Evolutionary conservation across 176 grass and related monocot species (phyloP), one percentile per base, ranked within the genome.

Genomic region (Hsuehochloa calcarea): DNA sequence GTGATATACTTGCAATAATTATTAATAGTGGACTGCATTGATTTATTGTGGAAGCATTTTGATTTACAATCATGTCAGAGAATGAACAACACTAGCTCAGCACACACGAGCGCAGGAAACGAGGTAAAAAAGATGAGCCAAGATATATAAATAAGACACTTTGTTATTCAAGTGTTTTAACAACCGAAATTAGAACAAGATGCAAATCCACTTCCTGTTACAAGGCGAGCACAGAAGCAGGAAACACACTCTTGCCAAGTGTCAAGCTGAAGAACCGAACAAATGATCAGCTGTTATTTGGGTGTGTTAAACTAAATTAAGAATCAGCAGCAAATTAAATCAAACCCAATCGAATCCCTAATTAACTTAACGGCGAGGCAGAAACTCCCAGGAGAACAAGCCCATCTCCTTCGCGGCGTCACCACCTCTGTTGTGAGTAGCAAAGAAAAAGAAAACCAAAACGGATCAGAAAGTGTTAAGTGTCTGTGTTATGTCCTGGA

Each of bases 401-500:
- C 79, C 47, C 73, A 92, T 97, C 94, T 97, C 94, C 92, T 90
- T 90, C 22, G 25, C 50, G 37, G 80, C 72, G 34, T 80, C 74
- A 19, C 60, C 84, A 52, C 58, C 88, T 72, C n/a, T 75, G 78
- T 50, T 79, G 84, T 90, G 84, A 87, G 84, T 68, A 76, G 62
- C 69, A 80, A 83, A 47, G 12, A 3, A 81, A 84, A 86, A 56
- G 49, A 77, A 81, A 69, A 39, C 63, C 20, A 44, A 81, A 87
- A 16, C 20, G 4, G 43, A 86, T 87, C 80, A 84, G 26, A 79
- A 80, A 20, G 67, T 84, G 79, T 89, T 88, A 59, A 83, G 55
- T 31, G 86, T 89, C 85, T 82, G 81, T 26, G 96, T 92, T 70
- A 99, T 99, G 84, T 99, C 96, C 86, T 96, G 83, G 85, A 99